These are phyloP conservation scores for Suzukiozyma palmioleophila DNA, from an alignment of 1,139 yeast genomes.

Conservation along the genomic window DNA sequence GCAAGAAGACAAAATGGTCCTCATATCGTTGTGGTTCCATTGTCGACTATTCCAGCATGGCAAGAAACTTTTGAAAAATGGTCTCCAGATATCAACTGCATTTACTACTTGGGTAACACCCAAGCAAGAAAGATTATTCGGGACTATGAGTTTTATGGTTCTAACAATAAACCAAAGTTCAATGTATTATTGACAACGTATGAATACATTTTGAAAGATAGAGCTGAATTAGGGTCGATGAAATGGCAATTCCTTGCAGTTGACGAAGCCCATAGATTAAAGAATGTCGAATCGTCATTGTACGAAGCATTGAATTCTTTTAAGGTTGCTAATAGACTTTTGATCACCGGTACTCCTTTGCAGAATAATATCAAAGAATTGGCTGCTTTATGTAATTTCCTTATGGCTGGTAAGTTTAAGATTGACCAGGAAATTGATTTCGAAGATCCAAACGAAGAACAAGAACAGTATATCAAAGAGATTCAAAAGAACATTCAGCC, in stretches of 20 bases:
- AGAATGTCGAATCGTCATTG: constrained; percentile 88
- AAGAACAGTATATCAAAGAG: constrained; percentile 83
- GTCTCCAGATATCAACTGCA: constrained; percentile 94
- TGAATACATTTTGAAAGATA: constrained; percentile 90
- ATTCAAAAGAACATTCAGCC: constrained; percentile 85
- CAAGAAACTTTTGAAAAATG: constrained; percentile 97
- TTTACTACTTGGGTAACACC: constrained; percentile 90
- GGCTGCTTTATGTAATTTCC: constrained; percentile 89
- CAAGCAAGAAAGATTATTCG: constrained; percentile 78
- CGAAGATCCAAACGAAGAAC: constrained; percentile 80
- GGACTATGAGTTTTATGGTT: constrained; percentile 74
- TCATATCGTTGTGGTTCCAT: constrained; percentile 90
- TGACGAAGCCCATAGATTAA: constrained; percentile 96
- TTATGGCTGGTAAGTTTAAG: constrained; percentile 89
- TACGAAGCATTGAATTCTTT: constrained; percentile 84
- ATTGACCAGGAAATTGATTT: constrained; percentile 95
- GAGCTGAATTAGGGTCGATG: constrained; percentile 70
- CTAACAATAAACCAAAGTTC: constrained; percentile 70
- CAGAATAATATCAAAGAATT: constrained; percentile 94
- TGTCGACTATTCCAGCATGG: constrained; percentile 98
- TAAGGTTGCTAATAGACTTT: constrained; percentile 75
- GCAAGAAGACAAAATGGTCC: constrained; percentile 97
- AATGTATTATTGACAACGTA: constrained; percentile 88
- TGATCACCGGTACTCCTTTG: constrained; percentile 96
- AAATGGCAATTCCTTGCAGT: constrained; percentile 97